Percentiles rank a stretch among this genome's conserved stretches.
Evolutionary conservation across 139 green algal genomes (phyloP).

Genomic region (Chlorella sp.): DNA sequence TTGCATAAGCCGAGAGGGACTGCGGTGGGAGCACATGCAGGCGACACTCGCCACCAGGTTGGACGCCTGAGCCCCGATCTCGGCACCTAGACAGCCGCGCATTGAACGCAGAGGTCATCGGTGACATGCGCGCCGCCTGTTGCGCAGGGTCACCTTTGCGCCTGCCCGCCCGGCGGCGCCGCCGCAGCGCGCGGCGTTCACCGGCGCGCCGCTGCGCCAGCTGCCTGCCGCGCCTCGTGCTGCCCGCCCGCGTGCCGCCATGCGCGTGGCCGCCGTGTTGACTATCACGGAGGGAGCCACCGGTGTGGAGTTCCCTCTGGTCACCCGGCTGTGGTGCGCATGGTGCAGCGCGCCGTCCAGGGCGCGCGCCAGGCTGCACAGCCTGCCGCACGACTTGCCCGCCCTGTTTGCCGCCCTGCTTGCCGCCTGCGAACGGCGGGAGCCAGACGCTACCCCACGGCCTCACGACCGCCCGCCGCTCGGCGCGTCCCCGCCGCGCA

Average conservation of each 20-base stretch:
- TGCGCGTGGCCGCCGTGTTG: conserved; percentile 3
- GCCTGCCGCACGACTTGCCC: neutral
- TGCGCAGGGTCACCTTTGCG: no score
- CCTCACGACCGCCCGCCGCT: neutral
- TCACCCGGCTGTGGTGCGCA: conserved; percentile 47
- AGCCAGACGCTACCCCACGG: neutral
- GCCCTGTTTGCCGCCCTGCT: neutral
- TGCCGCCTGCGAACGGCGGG: neutral
- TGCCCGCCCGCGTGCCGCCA: neutral
- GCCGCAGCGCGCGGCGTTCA: neutral
- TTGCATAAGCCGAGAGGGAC: no score
- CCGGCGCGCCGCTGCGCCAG: neutral
- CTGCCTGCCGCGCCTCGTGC: neutral
- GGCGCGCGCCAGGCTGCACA: neutral
- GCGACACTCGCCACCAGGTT: no score
- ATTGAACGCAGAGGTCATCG: neutral
- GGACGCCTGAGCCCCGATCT: no score
- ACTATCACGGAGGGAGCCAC: conserved; percentile 36
- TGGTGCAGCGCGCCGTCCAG: neutral
- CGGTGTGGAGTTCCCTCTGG: conserved; percentile 52
- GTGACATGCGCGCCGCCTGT: neutral
- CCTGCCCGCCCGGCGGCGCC: no score
- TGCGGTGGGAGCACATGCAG: no score
- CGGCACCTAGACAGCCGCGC: neutral
- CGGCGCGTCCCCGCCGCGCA: neutral